These are phyloP conservation scores for Coemansia sp. DNA, from an alignment of 192 early-diverging fungal genomes.

Conservation along the genomic window DNA sequence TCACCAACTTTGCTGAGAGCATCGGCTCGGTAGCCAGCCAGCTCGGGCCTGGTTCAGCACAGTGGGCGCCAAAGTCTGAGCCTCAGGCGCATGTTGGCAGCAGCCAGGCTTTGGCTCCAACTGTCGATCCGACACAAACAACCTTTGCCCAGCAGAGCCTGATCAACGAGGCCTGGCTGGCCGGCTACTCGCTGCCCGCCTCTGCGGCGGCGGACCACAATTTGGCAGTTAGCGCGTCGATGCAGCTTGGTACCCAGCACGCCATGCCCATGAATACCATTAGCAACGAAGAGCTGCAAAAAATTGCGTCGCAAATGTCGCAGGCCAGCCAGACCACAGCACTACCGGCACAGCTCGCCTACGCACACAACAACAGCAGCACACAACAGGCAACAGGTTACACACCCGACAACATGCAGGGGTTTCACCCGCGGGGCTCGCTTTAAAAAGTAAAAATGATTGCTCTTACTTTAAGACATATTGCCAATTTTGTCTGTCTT, in stretches of 20 bases:
- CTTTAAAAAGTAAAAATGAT: not conserved
- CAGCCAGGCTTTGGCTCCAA: not conserved
- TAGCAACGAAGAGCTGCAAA: slow-evolving; percentile 12
- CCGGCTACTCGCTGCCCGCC: not conserved
- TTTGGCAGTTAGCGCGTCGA: not conserved
- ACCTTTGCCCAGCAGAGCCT: not conserved
- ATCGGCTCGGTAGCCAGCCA: slow-evolving; percentile 46
- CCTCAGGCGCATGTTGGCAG: not conserved
- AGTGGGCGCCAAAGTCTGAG: not conserved
- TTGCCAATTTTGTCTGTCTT: too few relatives aligned
- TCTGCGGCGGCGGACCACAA: not conserved
- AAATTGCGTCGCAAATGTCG: slow-evolving; percentile 1
- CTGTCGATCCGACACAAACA: not conserved
- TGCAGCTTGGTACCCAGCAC: too few relatives aligned
- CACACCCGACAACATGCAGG: slow-evolving; percentile 15
- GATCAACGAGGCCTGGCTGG: slow-evolving; percentile 4
- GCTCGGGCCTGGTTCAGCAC: slow-evolving; percentile 5
- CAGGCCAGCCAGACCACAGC: not conserved
- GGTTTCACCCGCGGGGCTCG: slow-evolving; percentile 7
- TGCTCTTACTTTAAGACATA: too few relatives aligned
- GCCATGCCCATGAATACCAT: not conserved
- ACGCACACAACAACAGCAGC: not conserved
- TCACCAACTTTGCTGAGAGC: slow-evolving; percentile 47
- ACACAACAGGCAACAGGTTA: slow-evolving; percentile 1
- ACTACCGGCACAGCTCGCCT: not conserved